Base-by-base conservation (phyloP, 768 basidiomycete species). In the Pisolithus orientalis region DNA sequence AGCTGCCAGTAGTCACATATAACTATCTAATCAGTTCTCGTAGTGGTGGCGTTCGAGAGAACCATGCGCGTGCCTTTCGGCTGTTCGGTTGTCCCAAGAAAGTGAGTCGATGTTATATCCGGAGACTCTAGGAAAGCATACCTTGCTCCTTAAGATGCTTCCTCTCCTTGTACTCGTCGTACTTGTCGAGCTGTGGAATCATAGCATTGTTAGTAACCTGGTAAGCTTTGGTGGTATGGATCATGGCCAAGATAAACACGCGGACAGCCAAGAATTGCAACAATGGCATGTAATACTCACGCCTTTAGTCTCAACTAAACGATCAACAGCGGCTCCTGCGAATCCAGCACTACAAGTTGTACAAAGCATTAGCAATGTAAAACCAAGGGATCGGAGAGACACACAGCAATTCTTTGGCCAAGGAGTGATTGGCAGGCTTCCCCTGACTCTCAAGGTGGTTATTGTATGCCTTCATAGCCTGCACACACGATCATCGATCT, bases 381-480 rank as follows among this genome's bases (percentile, higher is more conserved):
- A 14, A 13, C 37, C 6, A 32, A 51, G 34, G 34, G 34, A 11
- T 7, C 24, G 2, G 7, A 37, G 42, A 17, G 16, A n/a, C 58
- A 5, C 63, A 77, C 74, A 82, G 51, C 50, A 79, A 59, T 66
- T 84, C 75, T 70, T 85, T 85, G 21, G 80, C 81, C 61, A 71
- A 72, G 8, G 64, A 75, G 62, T 88, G 86, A 47, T 28, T 64
- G 14, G 54, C 60, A 3, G 79, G 74, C 58, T 75, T 56, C 39
- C 86, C 87, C 25, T 84, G 71, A 38, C 47, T 61, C 37, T 51
- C 72, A 28, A 59, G 45, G 66, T 88, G 86, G 0, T 80, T 57
- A 57, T 87, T 75, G 61, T 79, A 87, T 1, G 80, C 76, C 63
- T 84, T 86, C 44, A 75, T 76, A 52, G 85, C 85, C 83, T 82